Evolutionary conservation across 2,329 filamentous ascomycete species (phyloP).

Genomic region (Tympanopsis confertula): DNA sequence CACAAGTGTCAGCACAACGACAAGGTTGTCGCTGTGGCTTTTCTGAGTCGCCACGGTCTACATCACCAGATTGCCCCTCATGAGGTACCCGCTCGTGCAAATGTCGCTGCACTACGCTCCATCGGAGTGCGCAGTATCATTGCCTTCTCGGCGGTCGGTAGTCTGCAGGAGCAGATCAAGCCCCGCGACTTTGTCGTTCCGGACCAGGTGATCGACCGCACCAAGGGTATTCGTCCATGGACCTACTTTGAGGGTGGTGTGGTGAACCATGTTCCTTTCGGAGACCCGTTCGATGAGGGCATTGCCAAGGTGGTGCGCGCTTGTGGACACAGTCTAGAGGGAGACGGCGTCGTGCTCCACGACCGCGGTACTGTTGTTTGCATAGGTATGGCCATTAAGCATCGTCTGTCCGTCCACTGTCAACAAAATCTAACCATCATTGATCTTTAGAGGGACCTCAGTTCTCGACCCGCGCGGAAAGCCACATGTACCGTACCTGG

Average conservation of each 20-base stretch:
- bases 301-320: conserved; percentile 66
- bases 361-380: conserved; percentile 76
- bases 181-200: conserved; percentile 94
- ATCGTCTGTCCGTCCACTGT: neutral
- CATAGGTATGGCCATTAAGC: conserved; percentile 55
- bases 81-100: conserved; percentile 88
- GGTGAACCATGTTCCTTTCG: conserved; percentile 89
- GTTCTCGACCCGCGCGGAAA: conserved; percentile 93
- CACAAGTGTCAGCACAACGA: conserved; percentile 19
- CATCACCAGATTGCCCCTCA: conserved; percentile 86
- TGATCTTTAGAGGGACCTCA: conserved; percentile 71
- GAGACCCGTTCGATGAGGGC: conserved; percentile 79
- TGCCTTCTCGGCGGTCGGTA: conserved; percentile 90
- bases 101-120: conserved; percentile 90
- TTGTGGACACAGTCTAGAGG: conserved; percentile 66
- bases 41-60: conserved; percentile 82
- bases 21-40: conserved; percentile 71
- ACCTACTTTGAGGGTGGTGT: conserved; percentile 91
- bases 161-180: conserved; percentile 81
- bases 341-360: conserved; percentile 76
- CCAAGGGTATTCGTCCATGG: conserved; percentile 85
- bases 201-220: conserved; percentile 93
- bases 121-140: conserved; percentile 85
- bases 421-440: neutral
- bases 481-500: conserved; percentile 87